Base-by-base conservation (phyloP, 2,329 filamentous ascomycete genomes). In the Pseudocercospora pini-densiflorae region DNA sequence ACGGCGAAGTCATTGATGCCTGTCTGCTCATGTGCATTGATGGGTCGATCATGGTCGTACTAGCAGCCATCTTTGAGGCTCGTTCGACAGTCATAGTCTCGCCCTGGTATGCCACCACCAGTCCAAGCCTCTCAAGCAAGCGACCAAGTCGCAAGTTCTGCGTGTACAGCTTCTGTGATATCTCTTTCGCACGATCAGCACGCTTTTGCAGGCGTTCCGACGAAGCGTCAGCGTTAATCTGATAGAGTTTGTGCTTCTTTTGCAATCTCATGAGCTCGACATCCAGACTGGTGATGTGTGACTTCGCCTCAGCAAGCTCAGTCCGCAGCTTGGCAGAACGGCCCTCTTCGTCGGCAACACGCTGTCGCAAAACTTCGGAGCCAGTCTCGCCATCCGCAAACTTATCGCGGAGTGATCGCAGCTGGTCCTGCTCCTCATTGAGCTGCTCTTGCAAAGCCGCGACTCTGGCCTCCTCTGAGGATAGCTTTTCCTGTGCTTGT, bases 101-200 rank as follows among this genome's bases (percentile, higher is more conserved):
- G 47, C 90, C 89, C 68, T 93, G 89, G 36, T 92, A 89, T 2
- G 88, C 88, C 16, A 98, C 86, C 0, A 90, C 89, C 76, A 95
- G 97, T 12, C 94, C 94, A 4, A 98, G 85, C 31, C 93, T 88
- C 76, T 98, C 94, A 0, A 99, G 84, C 57, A 99, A 87, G 60
- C 90, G 89, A 66, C 88, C 87, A n/a, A 97, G 84, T 24, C 92
- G 90, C 72, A 96, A 92, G 68, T 95, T 94, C 68, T 97, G 92
- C 1, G 88, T 86, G 77, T 92, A 96, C 3, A 97, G 84, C 63
- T 90, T 88, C 74, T 93, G 91, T 1, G 93, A 96, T 12, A 98
- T 83, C 69, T 97, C 92, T 76, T 92, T 93, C 5, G 92, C 90
- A 68, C 89, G 90, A 61, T 85, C 83, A 47, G 90, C 90, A 54